Conservation (phyloP, 495 filamentous ascomycete species). For the Filosporella fistucella region DNA sequence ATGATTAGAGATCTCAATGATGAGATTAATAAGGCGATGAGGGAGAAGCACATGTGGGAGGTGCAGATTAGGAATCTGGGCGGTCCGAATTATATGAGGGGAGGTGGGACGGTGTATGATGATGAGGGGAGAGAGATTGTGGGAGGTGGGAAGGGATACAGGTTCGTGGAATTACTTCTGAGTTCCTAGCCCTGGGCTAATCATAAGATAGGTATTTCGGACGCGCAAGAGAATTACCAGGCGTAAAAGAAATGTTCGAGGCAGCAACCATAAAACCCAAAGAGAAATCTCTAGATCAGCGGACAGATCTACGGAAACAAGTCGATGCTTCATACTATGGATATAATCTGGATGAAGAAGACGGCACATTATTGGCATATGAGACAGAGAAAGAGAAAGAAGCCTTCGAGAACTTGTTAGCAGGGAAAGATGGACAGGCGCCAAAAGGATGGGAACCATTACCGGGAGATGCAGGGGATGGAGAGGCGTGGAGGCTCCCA, state of each 20-base stretch:
- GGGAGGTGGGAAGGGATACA: conserved; percentile 84
- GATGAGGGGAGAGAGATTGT: conserved; percentile 89
- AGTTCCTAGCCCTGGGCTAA: background rate
- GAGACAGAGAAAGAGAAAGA: conserved; percentile 81
- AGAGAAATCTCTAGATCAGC: conserved; percentile 54
- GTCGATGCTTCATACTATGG: conserved; percentile 97
- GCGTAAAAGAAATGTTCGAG: conserved; percentile 96
- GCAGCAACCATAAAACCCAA: conserved; percentile 55
- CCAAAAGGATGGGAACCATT: conserved; percentile 73
- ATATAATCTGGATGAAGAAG: conserved; percentile 91
- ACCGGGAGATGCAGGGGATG: conserved; percentile 83
- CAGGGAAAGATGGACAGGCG: conserved; percentile 34
- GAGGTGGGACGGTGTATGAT: conserved; percentile 73
- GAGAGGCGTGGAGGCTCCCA: conserved; percentile 78
- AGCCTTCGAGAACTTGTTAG: conserved; percentile 60
- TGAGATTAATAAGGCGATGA: conserved; percentile 98
- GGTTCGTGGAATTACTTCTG: conserved; percentile 25
- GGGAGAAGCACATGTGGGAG: conserved; percentile 98
- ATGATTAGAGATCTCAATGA: conserved; percentile 98
- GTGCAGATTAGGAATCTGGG: conserved; percentile 90
- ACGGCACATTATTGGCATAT: conserved; percentile 76
- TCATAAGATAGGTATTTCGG: conserved; percentile 67
- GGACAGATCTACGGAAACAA: conserved; percentile 67
- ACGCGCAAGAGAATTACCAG: conserved; percentile 82
- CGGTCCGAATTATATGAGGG: conserved; percentile 98